Evolutionary conservation across 2,329 filamentous ascomycete genomes (phyloP).

Genomic region (Zymoseptoria passerinii): DNA sequence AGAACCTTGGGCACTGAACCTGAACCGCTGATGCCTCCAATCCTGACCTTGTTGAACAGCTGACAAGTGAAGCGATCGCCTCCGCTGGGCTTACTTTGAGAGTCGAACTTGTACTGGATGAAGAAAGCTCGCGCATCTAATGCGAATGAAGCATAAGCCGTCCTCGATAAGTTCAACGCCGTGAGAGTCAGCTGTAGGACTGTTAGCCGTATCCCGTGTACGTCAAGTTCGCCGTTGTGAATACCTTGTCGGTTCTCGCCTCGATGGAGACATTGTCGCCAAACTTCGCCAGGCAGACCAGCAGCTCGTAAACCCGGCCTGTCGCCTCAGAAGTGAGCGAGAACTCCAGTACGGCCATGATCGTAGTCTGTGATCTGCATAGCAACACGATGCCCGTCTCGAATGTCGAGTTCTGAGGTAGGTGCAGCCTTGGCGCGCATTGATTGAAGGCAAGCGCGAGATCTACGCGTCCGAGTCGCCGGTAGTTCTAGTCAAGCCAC

Average conservation of each 20-base stretch:
- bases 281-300: conserved; percentile 70
- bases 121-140: conserved; percentile 64
- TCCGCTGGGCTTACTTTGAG: conserved; percentile 13
- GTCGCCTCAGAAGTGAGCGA: conserved; percentile 67
- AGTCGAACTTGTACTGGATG: conserved; percentile 57
- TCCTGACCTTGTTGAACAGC: conserved; percentile 60
- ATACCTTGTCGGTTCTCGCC: conserved; percentile 58
- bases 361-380: conserved; percentile 4
- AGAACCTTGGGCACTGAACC: not conserved
- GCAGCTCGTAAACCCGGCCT: conserved; percentile 60
- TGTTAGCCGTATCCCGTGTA: conserved; percentile 6
- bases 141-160: conserved; percentile 65
- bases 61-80: conserved; percentile 59
- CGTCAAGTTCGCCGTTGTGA: conserved; percentile 2
- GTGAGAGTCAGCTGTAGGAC: conserved; percentile 57
- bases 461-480: too few relatives aligned
- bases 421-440: conserved; percentile 3
- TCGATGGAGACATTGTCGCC: conserved; percentile 71
- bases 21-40: not conserved
- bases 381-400: not conserved
- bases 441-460: not conserved
- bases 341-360: conserved; percentile 53
- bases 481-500: too few relatives aligned
- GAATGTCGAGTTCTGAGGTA: not conserved
- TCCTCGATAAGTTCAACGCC: conserved; percentile 70